Base-by-base conservation (phyloP, 2,329 filamentous ascomycete genomes). In the Aspergillus cejpii region DNA sequence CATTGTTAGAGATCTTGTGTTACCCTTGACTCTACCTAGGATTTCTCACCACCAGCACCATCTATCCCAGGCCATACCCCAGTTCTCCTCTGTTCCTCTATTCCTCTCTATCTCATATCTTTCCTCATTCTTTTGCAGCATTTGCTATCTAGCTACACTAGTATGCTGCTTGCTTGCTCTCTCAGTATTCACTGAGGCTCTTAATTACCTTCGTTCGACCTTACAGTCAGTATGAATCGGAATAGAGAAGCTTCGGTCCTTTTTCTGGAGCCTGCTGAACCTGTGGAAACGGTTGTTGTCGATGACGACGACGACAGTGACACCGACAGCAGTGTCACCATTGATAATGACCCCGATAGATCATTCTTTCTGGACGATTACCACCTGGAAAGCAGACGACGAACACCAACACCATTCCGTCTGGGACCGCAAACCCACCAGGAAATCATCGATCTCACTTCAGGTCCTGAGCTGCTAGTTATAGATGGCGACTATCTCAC, bases 401-500 rank as follows among this genome's bases (percentile, higher is more conserved):
- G 31, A 5, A 34, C 31, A 6, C 31, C 31, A 12, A 34, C 31
- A 15, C 31, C 31, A 11, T 34, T 34, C 31, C 31, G 8, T 17
- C 5, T 34, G 5, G 31, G 31, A 5, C 15, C 17, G 6, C 31
- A 34, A 6, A 34, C 3, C 11, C 31, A 40, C 31, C 17, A 6
- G 41, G n/a, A 47, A 7, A 19, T 47, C 1, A 37, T 57, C 11
- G 52, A 54, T n/a, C 49, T 55, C 8, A 51, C 50, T 8, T 23
- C 19, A 0, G 31, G 26, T 3, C 24, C 37, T 7, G 37, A 36
- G 0, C 21, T 24, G 2, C 23, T 27, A 12, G 48, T 59, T 27
- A 28, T 45, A 5, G 49, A 55, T 1, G 53, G 53, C 1, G 60
- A 64, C 19, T 63, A 55, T 19, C 41, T 59, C 3, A 52, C 55